These are phyloP conservation scores for Cyclotella atomus DNA, from an alignment of 108 stramenopile genomes.

Conservation along the genomic window DNA sequence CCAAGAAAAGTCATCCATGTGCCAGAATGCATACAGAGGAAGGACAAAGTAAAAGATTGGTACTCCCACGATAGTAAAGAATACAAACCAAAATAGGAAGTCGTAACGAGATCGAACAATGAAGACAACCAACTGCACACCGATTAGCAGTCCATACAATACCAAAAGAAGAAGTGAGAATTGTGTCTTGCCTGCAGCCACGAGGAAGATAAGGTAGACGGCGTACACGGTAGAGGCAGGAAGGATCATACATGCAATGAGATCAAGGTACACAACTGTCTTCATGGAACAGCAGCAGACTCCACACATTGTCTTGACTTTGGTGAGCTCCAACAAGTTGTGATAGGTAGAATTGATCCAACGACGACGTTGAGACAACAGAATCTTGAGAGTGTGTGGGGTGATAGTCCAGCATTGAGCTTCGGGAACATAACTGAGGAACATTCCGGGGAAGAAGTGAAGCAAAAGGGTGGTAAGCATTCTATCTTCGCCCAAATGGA, in stretches of 20 bases:
- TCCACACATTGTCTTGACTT: conserved; percentile 56
- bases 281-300: conserved; percentile 57
- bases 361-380: conserved; percentile 45
- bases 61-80: conserved; percentile 53
- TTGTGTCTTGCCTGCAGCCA: conserved; percentile 49
- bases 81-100: conserved; percentile 62
- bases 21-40: conserved; percentile 62
- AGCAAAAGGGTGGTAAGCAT: conserved; percentile 53
- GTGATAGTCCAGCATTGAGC: conserved; percentile 55
- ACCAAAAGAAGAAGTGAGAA: conserved; percentile 45
- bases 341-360: conserved; percentile 62
- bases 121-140: conserved; percentile 57
- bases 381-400: conserved; percentile 46
- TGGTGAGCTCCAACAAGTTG: conserved; percentile 49
- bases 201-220: conserved; percentile 45
- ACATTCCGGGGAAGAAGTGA: conserved; percentile 43
- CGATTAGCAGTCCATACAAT: conserved; percentile 52
- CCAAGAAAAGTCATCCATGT: conserved; percentile 73
- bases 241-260: conserved; percentile 51
- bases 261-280: conserved; percentile 44
- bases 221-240: conserved; percentile 55
- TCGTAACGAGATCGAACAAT: conserved; percentile 56
- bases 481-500: conserved; percentile 54
- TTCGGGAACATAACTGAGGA: conserved; percentile 42
- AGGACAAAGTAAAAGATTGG: conserved; percentile 66